A percentile compares a stretch with the other conserved stretches of the same genome.
Evolutionary conservation across 176 grass and related monocot species (phyloP).

Genomic region (Aegilops sharonensis): DNA sequence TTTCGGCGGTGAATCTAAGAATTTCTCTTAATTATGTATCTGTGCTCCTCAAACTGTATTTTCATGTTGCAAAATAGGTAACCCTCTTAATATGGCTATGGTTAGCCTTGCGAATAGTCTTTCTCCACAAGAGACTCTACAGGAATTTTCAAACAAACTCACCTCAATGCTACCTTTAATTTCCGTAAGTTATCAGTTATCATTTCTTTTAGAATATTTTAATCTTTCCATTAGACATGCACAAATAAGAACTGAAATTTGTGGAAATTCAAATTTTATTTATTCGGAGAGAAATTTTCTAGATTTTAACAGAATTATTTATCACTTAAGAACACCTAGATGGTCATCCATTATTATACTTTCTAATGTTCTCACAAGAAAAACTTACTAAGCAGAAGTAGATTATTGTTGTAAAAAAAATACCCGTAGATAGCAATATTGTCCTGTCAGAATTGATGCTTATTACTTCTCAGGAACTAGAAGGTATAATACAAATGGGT

Average conservation of each 20-base stretch:
- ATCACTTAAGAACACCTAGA: background rate
- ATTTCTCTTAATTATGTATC: background rate
- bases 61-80: slow-evolving; percentile 41
- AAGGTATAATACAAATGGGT: slow-evolving; percentile 45
- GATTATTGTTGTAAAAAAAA: too few relatives aligned
- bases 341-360: background rate
- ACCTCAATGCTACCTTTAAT: slow-evolving; percentile 76
- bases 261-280: background rate
- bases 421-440: background rate
- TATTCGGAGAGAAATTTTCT: background rate
- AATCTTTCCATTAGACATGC: background rate
- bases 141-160: slow-evolving; percentile 63
- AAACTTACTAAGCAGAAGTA: background rate
- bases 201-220: background rate
- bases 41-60: background rate
- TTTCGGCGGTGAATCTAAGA: background rate
- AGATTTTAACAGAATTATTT: background rate
- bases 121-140: slow-evolving; percentile 48
- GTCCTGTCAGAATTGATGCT: background rate
- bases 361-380: background rate
- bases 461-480: slow-evolving; percentile 38
- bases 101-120: slow-evolving; percentile 44
- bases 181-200: slow-evolving; percentile 41
- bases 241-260: slow-evolving; percentile 31
- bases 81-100: slow-evolving; percentile 84